Evolutionary conservation across 495 filamentous ascomycete species (phyloP), one percentile per base, ranked within the genome.

Genomic region (Daldinia decipiens): DNA sequence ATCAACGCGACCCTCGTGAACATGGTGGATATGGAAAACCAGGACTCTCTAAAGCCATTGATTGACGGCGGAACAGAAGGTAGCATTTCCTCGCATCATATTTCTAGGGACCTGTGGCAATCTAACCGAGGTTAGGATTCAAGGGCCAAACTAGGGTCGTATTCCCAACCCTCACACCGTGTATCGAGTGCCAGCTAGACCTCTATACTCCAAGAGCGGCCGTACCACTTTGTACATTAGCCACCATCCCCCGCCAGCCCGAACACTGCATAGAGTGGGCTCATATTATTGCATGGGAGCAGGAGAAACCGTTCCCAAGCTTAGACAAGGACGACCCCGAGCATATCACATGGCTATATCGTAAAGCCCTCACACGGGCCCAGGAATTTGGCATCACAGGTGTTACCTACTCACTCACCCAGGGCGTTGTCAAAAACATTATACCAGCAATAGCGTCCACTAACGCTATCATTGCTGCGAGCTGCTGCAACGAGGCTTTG

Each of bases 211-310:
- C 96, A 32, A 87, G 93, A 54, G 91, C 94, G 24, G 93, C 95
- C 9, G 96, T 99, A 11, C 95, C 96, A 1, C 90, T 99, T 29
- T 99, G 96, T 80, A 99, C 96, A 0, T 87, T 99, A 66, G 96
- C 96, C 31, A 95, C 93, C 39, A 98, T 99, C 68, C 96, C 96
- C 4, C 92, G 96, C 17, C 96, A 99, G 76, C 96, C 96, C 26
- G 92, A 97, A 76, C 96, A 99, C 78, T 99, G 96, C 77, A 94
- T 99, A 79, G 96, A 99, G 79, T 99, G 96, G 96, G 96, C 96
- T 15, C 93, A 97, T 76, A 93, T 98, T 78, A 88, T 88, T 59
- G 85, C 85, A 19, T 88, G 86, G 86, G 87, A 89, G 65, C 82
- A 89, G 61, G 89, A 91, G 75, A 86, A 85, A 67, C 85, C 84